Base-by-base conservation (phyloP, 2,329 filamentous ascomycete genomes). In the Tolypocladium inflatum region DNA sequence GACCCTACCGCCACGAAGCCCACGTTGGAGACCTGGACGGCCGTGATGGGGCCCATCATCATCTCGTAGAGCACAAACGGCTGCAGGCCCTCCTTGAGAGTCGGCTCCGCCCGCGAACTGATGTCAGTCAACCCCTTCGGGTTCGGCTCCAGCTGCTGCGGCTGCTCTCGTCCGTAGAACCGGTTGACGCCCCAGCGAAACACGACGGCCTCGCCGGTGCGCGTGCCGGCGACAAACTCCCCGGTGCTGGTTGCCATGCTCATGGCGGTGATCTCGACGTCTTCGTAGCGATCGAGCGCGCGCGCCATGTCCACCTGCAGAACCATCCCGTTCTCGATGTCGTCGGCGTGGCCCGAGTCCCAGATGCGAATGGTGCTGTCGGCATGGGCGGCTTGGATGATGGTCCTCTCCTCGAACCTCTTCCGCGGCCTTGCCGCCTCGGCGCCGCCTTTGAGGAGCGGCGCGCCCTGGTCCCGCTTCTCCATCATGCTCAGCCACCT, bases 401-500 rank as follows among this genome's bases (percentile, higher is more conserved):
- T 83, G 58, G 91, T 96, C 54, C 94, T 84, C 60, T 86, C 82
- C 67, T 96, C 91, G 64, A 90, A 92, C 61, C 90, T 80, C 65
- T 90, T 89, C 45, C 90, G 76, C 8, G 86, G 84, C 62, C 85
- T 84, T 6, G 80, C 78, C 2, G 83, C 87, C 68, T 89, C 87
- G 2, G 86, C 87, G 9, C 94, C 94, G 57, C 94, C 94, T 62
- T 84, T 83, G 2, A 96, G 72, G 42, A 99, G 80, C 11, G 81
- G 80, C 48, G 92, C 91, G 1, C 92, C 92, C 65, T 89, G 86
- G 50, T 85, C 82, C 43, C 93, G 83, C 62, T 84, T 88, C 71
- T 97, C 94, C n/a, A 85, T 83, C 85, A 97, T 88, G 4, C 90
- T 90, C 17, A 97, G 81, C 94, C 94, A 99, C 62, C 87, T 82